A percentile compares a stretch with the other conserved stretches of the same genome.
Conservation (phyloP, 2,329 filamentous ascomycete genomes). For the Sclerotinia minor region DNA sequence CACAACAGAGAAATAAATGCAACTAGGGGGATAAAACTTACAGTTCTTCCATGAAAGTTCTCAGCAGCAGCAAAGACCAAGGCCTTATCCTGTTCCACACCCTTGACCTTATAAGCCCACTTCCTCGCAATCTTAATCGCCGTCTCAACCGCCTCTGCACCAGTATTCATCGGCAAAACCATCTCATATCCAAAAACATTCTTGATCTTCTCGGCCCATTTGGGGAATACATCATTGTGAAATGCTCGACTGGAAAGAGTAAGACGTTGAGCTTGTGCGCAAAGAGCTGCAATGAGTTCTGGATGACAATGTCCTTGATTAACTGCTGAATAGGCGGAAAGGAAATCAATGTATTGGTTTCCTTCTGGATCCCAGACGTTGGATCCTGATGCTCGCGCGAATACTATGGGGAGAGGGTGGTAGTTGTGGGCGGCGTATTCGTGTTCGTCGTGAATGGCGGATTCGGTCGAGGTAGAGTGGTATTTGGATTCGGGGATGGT, state of each 20-base stretch:
- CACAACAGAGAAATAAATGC: neutral
- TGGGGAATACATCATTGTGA: constrained; percentile 97
- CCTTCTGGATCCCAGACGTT: constrained; percentile 97
- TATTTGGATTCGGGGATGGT: constrained; percentile 46
- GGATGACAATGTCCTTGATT: constrained; percentile 99
- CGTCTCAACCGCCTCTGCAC: constrained; percentile 93
- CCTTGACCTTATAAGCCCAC: constrained; percentile 97
- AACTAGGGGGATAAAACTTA: constrained; percentile 53
- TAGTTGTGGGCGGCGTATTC: constrained; percentile 96
- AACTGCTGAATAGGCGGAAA: constrained; percentile 96
- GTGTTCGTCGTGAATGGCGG: constrained; percentile 78
- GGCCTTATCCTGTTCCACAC: constrained; percentile 80
- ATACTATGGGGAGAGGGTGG: constrained; percentile 93
- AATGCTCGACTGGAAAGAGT: constrained; percentile 94
- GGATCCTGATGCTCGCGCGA: constrained; percentile 79
- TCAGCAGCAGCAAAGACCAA: constrained; percentile 80
- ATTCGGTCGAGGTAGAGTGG: constrained; percentile 76
- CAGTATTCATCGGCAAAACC: constrained; percentile 98
- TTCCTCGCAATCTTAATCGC: constrained; percentile 95
- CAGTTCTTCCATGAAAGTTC: constrained; percentile 96
- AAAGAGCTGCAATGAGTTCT: constrained; percentile 85
- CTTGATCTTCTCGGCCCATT: constrained; percentile 91
- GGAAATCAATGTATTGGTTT: constrained; percentile 93
- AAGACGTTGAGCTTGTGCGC: constrained; percentile 83
- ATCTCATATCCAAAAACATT: constrained; percentile 92